phyloP scores from a whole-genome alignment of 768 basidiomycete genomes.

The Symmetrospora coprosmae region DNA sequence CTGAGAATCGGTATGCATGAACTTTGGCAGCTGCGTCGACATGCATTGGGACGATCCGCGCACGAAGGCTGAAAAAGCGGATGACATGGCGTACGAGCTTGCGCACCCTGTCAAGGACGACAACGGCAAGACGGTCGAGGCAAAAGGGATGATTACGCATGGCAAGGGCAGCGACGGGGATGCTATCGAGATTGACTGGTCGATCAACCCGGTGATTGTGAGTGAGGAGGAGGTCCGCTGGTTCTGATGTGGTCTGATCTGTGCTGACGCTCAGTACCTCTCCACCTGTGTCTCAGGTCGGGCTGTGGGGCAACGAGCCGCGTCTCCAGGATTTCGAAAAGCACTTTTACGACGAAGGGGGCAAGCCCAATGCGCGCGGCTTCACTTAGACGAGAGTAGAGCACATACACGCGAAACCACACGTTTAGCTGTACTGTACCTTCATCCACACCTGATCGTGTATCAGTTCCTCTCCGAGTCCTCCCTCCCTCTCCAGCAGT shows the following conservation, averaged over 20 bases:
- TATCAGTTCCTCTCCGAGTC: no score
- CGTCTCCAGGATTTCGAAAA: constrained; percentile 24
- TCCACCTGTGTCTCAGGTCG: not conserved
- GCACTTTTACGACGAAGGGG: constrained; percentile 24
- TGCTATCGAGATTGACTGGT: constrained; percentile 1
- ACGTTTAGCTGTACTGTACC: no score
- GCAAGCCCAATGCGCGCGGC: constrained; percentile 22
- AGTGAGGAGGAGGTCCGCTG: no score
- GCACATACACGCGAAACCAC: not conserved
- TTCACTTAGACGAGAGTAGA: no score
- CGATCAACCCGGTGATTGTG: not conserved
- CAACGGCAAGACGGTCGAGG: not conserved
- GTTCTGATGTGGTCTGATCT: not conserved
- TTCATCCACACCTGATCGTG: no score
- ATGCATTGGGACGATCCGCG: constrained; percentile 23
- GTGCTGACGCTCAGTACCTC: not conserved
- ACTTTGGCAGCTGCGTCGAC: no score
- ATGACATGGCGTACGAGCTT: constrained; percentile 1
- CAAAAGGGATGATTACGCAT: constrained; percentile 2
- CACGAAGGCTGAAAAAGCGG: constrained; percentile 4
- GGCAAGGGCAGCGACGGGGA: not conserved
- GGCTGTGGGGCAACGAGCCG: constrained; percentile 22
- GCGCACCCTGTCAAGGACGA: constrained; percentile 7
- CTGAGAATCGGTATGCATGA: not conserved
- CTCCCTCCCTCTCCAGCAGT: no score